phyloP scores from a whole-genome alignment of 2,329 filamentous ascomycete species.

The Diaporthe amygdali region DNA sequence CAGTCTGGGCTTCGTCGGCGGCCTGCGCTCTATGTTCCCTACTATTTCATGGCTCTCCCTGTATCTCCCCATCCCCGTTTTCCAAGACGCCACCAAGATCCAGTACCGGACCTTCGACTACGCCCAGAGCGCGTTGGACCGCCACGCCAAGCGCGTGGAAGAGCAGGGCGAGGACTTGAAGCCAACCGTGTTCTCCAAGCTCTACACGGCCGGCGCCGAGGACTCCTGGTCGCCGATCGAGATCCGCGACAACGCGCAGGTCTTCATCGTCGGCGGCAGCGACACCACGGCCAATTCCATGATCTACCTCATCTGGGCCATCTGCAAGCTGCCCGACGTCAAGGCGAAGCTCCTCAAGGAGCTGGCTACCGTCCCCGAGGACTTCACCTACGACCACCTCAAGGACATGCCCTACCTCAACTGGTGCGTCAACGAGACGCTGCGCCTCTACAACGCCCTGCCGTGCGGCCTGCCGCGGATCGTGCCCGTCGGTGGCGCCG shows the following conservation, averaged over 20 bases:
- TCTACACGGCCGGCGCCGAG: slow-evolving; percentile 38
- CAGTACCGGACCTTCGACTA: slow-evolving; percentile 25
- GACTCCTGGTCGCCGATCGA: slow-evolving; percentile 36
- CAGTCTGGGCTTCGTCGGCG: slow-evolving; percentile 29
- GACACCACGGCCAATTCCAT: slow-evolving; percentile 57
- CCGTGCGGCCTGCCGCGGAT: slow-evolving; percentile 45
- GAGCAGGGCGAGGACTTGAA: slow-evolving; percentile 24
- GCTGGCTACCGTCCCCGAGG: slow-evolving; percentile 38
- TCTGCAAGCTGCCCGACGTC: slow-evolving; percentile 37
- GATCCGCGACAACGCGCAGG: slow-evolving; percentile 44
- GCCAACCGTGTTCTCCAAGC: slow-evolving; percentile 43
- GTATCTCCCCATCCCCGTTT: slow-evolving; percentile 30
- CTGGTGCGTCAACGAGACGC: slow-evolving; percentile 48
- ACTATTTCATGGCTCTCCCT: slow-evolving; percentile 31
- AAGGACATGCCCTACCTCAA: slow-evolving; percentile 47
- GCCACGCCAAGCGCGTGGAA: slow-evolving; percentile 28
- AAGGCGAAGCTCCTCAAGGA: slow-evolving; percentile 39
- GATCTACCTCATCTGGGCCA: slow-evolving; percentile 51
- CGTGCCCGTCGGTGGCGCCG: slow-evolving; percentile 44
- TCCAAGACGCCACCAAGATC: slow-evolving; percentile 24
- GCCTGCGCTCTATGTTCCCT: slow-evolving; percentile 35
- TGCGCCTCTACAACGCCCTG: slow-evolving; percentile 48
- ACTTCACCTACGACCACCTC: slow-evolving; percentile 38
- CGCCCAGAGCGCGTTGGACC: slow-evolving; percentile 24
- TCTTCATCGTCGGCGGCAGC: slow-evolving; percentile 54